Conservation (phyloP, 306 rosid species). For the Canavalia ensiformis region DNA sequence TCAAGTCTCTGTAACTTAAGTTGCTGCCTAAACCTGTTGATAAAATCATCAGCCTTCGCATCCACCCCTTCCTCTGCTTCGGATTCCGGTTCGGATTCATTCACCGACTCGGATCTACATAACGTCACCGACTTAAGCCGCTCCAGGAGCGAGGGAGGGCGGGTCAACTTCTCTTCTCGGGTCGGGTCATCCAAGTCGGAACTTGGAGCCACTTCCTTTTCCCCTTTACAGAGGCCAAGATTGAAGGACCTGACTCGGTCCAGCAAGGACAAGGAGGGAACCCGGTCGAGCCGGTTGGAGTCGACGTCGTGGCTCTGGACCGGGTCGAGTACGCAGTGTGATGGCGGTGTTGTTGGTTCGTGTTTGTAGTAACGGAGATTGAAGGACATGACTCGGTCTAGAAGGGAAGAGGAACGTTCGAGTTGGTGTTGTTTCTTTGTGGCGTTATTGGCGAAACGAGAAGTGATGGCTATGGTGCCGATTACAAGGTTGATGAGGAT, state of each 20-base stretch:
- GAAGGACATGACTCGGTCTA: slow-evolving; percentile 62
- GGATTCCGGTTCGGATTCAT: not conserved
- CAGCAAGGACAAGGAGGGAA: slow-evolving; percentile 37
- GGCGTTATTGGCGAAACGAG: slow-evolving; percentile 50
- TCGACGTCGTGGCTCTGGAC: not conserved
- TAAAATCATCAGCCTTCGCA: slow-evolving; percentile 84
- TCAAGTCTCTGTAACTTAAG: slow-evolving; percentile 79
- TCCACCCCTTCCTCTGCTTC: slow-evolving; percentile 63
- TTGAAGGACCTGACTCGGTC: slow-evolving; percentile 55
- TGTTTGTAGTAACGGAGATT: slow-evolving; percentile 44
- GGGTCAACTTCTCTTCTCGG: not conserved
- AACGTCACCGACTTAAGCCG: slow-evolving; percentile 59
- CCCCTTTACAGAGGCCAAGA: slow-evolving; percentile 23
- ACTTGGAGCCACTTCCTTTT: not conserved
- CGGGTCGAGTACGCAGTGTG: not conserved
- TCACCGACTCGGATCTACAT: slow-evolving; percentile 45
- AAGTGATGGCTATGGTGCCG: slow-evolving; percentile 59
- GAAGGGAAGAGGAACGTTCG: slow-evolving; percentile 57
- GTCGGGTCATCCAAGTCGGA: not conserved
- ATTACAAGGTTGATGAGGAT: slow-evolving; percentile 75
- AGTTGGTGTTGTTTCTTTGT: slow-evolving; percentile 35
- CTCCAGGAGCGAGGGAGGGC: slow-evolving; percentile 62
- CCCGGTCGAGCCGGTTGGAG: slow-evolving; percentile 3
- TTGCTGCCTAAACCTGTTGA: slow-evolving; percentile 81
- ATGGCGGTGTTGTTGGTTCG: not conserved